Base-by-base conservation (phyloP, 257 asterid species). In the Primulina huaijiensis region DNA sequence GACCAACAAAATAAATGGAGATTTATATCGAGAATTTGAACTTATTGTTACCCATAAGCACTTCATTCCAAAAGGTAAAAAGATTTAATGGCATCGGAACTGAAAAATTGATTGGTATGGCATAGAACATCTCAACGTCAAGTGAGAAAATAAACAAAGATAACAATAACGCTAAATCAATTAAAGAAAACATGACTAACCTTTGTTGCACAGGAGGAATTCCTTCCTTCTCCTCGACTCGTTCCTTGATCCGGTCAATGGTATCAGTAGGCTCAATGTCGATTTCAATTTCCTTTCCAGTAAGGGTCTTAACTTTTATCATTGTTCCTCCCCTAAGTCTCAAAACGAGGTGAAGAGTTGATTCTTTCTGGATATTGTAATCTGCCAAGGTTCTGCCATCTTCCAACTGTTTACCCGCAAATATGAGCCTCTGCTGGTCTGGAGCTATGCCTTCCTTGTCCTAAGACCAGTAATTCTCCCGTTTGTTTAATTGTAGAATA, bases 201-300 rank as follows among this genome's bases (percentile, higher is more conserved):
- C 90, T 83, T 76, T 85, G 89, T 77, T 87, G 90, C 57, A 83
- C 90, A 0, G 89, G 89, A 57, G 90, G 90, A 57, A 87, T 85
- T 33, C 90, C 90, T 77, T 87, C 90, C 72, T 87, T 87, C 80
- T 87, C 94, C 84, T 87, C 88, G 21, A 87, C 88, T 17, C 93
- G 82, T 73, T 87, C 90, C 82, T 85, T 85, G 52, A 87, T 81
- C 50, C 90, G 75, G 40, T 85, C 93, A 61, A 87, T 83, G 66
- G 87, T 83, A 65, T 81, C 88, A 52, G 82, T 85, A 60, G 90
- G 94, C 72, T 87, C 90, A 43, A 87, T 87, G 73, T 85, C 90
- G 67, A 87, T 87, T 72, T 87, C 93, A 62, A 85, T 85, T 78
- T 87, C 90, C 68, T 87, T 87, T 34, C 94, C 94, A 8, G 89